A percentile compares a stretch with the other conserved stretches of the same genome.
Evolutionary conservation across 2,329 filamentous ascomycete genomes (phyloP).

Genomic region (Clarireedia homoeocarpa): DNA sequence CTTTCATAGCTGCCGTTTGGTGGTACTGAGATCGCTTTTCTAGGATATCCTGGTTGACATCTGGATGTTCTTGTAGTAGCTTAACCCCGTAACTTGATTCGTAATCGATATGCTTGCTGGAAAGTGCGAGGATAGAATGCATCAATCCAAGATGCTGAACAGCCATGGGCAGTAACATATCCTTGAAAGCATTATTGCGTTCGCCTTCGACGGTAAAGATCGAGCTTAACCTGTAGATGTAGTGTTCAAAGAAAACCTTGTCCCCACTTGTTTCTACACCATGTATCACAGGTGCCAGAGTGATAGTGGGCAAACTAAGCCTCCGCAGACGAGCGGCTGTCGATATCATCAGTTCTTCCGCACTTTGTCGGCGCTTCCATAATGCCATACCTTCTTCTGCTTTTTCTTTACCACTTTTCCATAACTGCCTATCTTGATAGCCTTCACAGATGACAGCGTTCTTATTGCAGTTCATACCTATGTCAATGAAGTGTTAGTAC

Average conservation of each 20-base stretch:
- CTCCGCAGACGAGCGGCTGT: constrained; percentile 41
- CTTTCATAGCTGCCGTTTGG: constrained; percentile 45
- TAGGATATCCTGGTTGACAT: constrained; percentile 39
- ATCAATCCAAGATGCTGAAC: constrained; percentile 74
- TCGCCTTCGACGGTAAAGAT: constrained; percentile 74
- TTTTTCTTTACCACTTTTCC: constrained; percentile 75
- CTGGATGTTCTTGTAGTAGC: constrained; percentile 42
- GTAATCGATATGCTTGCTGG: constrained; percentile 66
- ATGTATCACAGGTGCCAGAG: constrained; percentile 61
- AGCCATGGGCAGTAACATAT: constrained; percentile 75
- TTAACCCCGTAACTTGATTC: constrained; percentile 48
- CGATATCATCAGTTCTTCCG: constrained; percentile 23
- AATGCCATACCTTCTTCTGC: constrained; percentile 53
- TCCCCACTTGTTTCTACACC: constrained; percentile 77
- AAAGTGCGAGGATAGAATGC: constrained; percentile 81
- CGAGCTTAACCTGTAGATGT: constrained; percentile 69
- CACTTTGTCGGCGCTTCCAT: constrained; percentile 16
- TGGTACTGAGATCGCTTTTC: constrained; percentile 47
- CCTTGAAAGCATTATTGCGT: constrained; percentile 76
- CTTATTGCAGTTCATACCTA: constrained; percentile 84
- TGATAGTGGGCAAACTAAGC: constrained; percentile 44
- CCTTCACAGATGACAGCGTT: constrained; percentile 89
- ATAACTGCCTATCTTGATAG: constrained; percentile 78
- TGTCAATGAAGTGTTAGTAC: background rate
- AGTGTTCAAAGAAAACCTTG: constrained; percentile 74